phyloP scores from a whole-genome alignment of 2,329 filamentous ascomycete species.

The Pseudocercospora musae region DNA sequence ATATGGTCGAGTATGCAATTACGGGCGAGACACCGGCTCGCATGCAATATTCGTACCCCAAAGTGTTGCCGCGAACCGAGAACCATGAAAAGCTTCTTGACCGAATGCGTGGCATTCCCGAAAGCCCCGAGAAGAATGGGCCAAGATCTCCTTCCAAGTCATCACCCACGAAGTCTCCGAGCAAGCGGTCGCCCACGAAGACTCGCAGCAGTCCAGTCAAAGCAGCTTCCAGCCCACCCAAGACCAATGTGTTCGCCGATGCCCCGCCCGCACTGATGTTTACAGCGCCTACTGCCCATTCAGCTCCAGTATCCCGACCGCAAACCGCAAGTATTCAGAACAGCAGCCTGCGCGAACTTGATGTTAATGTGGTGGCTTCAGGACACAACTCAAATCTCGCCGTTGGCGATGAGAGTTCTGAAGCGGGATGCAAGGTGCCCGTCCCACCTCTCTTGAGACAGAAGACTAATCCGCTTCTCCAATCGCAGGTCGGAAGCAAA shows the following conservation, averaged over 20 bases:
- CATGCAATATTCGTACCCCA: constrained; percentile 75
- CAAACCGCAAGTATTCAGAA: constrained; percentile 29
- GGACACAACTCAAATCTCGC: constrained; percentile 19
- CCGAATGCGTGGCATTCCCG: constrained; percentile 44
- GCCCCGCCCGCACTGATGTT: constrained; percentile 26
- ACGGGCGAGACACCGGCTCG: constrained; percentile 87
- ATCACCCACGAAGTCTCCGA: constrained; percentile 33
- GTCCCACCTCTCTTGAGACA: constrained; percentile 44
- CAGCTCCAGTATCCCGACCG: constrained; percentile 28
- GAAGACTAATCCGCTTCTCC: constrained; percentile 33
- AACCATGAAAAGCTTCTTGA: constrained; percentile 57
- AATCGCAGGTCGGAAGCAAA: constrained; percentile 36
- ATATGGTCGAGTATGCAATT: constrained; percentile 73
- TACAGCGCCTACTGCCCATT: constrained; percentile 15
- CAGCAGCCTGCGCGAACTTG: constrained; percentile 45
- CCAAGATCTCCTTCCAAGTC: constrained; percentile 15
- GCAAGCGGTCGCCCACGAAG: constrained; percentile 32
- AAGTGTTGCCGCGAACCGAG: constrained; percentile 72
- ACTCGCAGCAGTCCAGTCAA: constrained; percentile 30
- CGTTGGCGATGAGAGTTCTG: constrained; percentile 28
- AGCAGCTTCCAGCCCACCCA: constrained; percentile 29
- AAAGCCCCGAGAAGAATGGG: constrained; percentile 12
- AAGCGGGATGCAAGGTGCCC: constrained; percentile 33
- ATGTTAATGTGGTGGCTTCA: constrained; percentile 42
- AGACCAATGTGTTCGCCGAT: constrained; percentile 35